These are phyloP conservation scores for Pyrenula massariospora DNA, from an alignment of 495 filamentous ascomycete genomes.

Conservation along the genomic window DNA sequence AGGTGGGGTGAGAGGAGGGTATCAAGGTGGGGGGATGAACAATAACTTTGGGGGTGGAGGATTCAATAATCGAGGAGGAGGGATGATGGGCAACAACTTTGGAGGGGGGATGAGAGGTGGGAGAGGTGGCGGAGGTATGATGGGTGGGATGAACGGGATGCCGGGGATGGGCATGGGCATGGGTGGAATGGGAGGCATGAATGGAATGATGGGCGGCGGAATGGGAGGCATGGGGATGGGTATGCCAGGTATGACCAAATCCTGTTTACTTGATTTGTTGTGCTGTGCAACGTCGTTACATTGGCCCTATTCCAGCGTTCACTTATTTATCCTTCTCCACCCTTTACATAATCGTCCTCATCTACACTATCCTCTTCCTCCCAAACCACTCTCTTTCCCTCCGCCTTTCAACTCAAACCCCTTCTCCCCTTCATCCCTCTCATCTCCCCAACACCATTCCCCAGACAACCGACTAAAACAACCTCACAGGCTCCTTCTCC, in stretches of 20 bases:
- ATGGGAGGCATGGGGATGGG: slow-evolving; percentile 14
- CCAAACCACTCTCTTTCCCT: too few relatives aligned
- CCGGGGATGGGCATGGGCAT: slow-evolving; percentile 54
- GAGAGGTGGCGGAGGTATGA: slow-evolving; percentile 45
- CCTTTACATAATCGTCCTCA: too few relatives aligned
- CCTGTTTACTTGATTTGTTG: too few relatives aligned
- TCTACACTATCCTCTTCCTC: too few relatives aligned
- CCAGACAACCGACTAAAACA: too few relatives aligned
- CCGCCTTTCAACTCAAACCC: too few relatives aligned
- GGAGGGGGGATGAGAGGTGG: slow-evolving; percentile 62
- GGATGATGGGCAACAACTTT: slow-evolving; percentile 62
- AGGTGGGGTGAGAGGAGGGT: slow-evolving; percentile 19
- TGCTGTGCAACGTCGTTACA: too few relatives aligned
- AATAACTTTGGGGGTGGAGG: slow-evolving; percentile 27
- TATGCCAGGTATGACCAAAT: too few relatives aligned
- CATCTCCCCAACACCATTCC: too few relatives aligned
- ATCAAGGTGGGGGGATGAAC: slow-evolving; percentile 39
- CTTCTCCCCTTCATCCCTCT: too few relatives aligned
- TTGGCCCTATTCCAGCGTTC: too few relatives aligned
- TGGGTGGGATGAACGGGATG: slow-evolving; percentile 36
- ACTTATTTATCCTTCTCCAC: too few relatives aligned
- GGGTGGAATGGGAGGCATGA: slow-evolving; percentile 46
- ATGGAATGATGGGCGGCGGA: slow-evolving; percentile 45
- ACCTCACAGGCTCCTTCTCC: background rate
- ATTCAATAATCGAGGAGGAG: slow-evolving; percentile 51